Evolutionary conservation across 108 stramenopile genomes (phyloP), one percentile per base, ranked within the genome.

Genomic region (Fragilariopsis cylindrus): DNA sequence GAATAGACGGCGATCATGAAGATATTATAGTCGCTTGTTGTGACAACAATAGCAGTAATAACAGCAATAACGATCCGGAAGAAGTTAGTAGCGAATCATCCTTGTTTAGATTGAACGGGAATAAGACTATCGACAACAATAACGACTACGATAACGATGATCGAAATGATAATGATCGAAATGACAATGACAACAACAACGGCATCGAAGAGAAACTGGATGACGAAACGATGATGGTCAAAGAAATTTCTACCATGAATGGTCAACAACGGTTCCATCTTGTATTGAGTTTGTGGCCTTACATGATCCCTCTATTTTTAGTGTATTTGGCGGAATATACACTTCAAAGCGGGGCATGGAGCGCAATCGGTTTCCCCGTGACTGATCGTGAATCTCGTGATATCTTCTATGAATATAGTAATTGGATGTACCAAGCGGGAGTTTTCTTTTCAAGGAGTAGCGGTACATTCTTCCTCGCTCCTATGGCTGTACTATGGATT

Each of bases 281-380:
- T 11, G 82, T 88, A 6, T 55, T 88, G 50, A 69, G 72, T 30
- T 77, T 89, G 19, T 90, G 88, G 79, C 84, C 87, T 13, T 92
- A 92, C 62, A 92, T 78, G 57, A 76, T 92, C 21, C 88, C 91
- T 1, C 73, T 95, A 44, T 95, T 95, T 73, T 60, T 78, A 40
- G 94, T 95, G 4, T 95, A 95, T 57, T 74, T 84, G 15, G 80
- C 90, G 7, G 94, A 95, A 72, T 95, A 92, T 72, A 60, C 79
- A 3, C 67, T 84, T 8, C 85, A 88, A 68, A 74, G 85, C 5
- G 94, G 94, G 4, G 79, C 85, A 4, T 95, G 94, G 94, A 84
- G 85, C 4, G 73, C 90, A 39, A 88, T 95, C 54, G 91, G 94
- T 5, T 91, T 92, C 71, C 94, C 94, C 4, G 84, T 90, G 4